Base-by-base conservation (phyloP, 1,284 basidiomycete species). In the Coniferiporia weirii region DNA sequence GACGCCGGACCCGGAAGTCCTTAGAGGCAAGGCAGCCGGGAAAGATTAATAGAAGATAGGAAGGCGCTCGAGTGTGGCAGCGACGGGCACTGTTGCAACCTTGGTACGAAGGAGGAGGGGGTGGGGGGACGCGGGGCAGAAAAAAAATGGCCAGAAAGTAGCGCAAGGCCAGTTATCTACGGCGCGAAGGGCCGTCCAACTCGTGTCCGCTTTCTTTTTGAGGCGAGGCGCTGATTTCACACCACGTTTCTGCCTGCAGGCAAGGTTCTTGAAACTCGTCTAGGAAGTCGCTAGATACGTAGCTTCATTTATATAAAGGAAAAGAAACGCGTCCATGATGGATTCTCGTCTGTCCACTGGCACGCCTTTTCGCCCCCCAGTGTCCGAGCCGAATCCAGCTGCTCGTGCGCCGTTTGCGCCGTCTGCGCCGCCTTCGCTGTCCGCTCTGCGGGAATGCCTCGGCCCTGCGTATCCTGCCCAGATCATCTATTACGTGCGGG, bases 181-280 rank as follows among this genome's bases (percentile, higher is more conserved):
- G 44, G 52, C 10, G 50, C 52, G 34, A 46, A 32, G n/a, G 35
- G 44, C 35, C 34, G 53, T 58, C 53, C 57, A 38, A 57, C 48
- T 46, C 44, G 55, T 54, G 53, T 56, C 47, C 52, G n/a, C 43
- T 36, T 9, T 32, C 35, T 34, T 22, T 59, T 59, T 47, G 27
- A 52, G 60, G 56, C 60, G 22, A 45, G 52, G 40, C 52, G 57
- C 47, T 56, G 57, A 62, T 56, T 62, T 54, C 58, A 32, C 47
- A 66, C 67, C 72, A 73, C 72, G 72, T 72, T 72, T 62, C 66
- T 70, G 72, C 72, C 72, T 73, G 71, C 71, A 73, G 72, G 72
- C 72, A 71, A 55, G 57, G 15, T 62, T 62, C 60, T 57, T 43
- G 54, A 54, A 54, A 58, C 53, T 2, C 40, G 52, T 7, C 51